These are phyloP conservation scores for Rhododendron ferrugineum DNA, from an alignment of 148 eudicot genomes.

Conservation along the genomic window DNA sequence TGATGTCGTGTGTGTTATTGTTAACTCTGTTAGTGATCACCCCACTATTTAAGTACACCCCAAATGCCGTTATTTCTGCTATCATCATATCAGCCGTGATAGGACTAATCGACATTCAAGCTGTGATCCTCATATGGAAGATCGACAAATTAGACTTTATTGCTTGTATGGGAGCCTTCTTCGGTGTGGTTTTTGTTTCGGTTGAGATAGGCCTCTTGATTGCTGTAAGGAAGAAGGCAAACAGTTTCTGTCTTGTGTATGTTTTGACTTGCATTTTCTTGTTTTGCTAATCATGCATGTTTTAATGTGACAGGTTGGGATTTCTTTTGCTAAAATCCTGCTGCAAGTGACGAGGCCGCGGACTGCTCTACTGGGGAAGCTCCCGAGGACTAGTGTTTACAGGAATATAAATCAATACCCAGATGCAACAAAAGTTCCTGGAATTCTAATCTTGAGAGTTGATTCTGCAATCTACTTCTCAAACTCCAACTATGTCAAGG, in stretches of 20 bases:
- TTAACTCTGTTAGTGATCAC: conserved; percentile 48
- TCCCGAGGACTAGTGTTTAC: conserved; percentile 31
- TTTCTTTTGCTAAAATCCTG: conserved; percentile 82
- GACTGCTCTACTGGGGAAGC: conserved; percentile 68
- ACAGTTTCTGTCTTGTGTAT: background rate
- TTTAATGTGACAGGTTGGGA: conserved; percentile 37
- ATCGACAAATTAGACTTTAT: conserved; percentile 62
- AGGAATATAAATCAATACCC: background rate
- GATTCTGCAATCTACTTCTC: conserved; percentile 92
- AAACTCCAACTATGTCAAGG: conserved; percentile 74
- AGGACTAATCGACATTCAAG: conserved; percentile 52
- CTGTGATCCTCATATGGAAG: conserved; percentile 53
- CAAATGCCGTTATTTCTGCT: conserved; percentile 63
- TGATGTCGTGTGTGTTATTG: conserved; percentile 52
- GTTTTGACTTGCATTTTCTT: background rate
- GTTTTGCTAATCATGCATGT: background rate
- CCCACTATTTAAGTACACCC: conserved; percentile 58
- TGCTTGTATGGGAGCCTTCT: conserved; percentile 73
- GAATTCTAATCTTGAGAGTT: conserved; percentile 41
- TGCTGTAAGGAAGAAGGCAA: conserved; percentile 32
- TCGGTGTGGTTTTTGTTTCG: conserved; percentile 52
- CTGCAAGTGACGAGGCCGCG: conserved; percentile 88
- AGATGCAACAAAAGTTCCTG: background rate
- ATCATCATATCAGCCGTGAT: conserved; percentile 73
- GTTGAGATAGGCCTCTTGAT: conserved; percentile 65